phyloP scores from a whole-genome alignment of 768 basidiomycete genomes.

The Phanerodontia chrysosporium region DNA sequence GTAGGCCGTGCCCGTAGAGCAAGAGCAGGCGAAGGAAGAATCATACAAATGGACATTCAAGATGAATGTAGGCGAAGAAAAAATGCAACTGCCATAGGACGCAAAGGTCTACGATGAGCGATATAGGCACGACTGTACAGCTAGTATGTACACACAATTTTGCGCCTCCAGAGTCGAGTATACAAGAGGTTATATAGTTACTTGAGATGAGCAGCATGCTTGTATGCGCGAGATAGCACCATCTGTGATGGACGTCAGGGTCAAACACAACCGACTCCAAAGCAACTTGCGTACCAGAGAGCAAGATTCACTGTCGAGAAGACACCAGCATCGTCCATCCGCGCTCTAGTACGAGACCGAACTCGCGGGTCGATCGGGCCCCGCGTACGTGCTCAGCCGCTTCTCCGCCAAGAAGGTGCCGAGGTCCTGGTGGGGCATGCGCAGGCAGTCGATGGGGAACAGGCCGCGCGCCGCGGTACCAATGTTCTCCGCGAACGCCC shows the following conservation, averaged over 20 bases:
- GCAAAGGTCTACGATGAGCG: neutral
- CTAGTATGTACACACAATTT: neutral
- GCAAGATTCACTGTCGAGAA: neutral
- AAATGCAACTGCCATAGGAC: neutral
- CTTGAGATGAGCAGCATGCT: neutral
- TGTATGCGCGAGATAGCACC: neutral
- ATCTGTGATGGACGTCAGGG: too few species aligned
- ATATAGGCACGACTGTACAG: neutral
- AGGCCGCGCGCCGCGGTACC: slow-evolving; percentile 38
- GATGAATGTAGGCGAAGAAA: too few species aligned
- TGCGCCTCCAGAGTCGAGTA: neutral
- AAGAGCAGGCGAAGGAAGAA: neutral
- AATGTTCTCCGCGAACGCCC: slow-evolving; percentile 57
- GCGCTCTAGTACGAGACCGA: neutral
- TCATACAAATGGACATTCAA: neutral
- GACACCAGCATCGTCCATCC: too few species aligned
- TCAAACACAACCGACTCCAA: too few species aligned
- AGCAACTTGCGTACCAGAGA: neutral
- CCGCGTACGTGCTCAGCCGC: slow-evolving; percentile 38
- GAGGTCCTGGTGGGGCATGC: slow-evolving; percentile 42
- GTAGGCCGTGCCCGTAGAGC: neutral
- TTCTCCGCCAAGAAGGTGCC: slow-evolving; percentile 47
- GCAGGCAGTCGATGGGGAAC: slow-evolving; percentile 69
- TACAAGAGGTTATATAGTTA: neutral
- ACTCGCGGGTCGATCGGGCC: neutral